Conservation (phyloP, 352 stramenopile species). For the Globisporangium iwayamae region DNA sequence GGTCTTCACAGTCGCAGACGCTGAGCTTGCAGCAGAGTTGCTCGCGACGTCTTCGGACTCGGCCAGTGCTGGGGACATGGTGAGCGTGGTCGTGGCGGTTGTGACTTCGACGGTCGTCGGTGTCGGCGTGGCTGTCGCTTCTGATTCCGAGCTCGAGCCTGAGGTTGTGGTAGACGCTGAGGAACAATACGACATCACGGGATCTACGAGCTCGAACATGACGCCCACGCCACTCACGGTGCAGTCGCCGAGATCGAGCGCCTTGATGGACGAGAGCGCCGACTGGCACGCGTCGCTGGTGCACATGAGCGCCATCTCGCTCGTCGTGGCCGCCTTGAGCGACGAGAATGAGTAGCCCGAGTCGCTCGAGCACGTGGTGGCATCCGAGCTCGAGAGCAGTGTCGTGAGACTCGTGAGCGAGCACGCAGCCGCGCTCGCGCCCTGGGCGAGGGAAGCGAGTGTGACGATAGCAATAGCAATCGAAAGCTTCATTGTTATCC, state of each 20-base stretch:
- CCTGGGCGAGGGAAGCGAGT: background rate
- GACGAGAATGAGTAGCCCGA: slow-evolving; percentile 33
- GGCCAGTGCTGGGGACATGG: slow-evolving; percentile 9
- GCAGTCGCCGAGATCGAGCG: slow-evolving; percentile 30
- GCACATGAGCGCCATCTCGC: slow-evolving; percentile 29
- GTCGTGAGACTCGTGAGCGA: slow-evolving; percentile 22
- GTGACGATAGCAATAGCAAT: background rate
- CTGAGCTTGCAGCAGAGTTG: slow-evolving; percentile 26
- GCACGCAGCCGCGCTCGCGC: slow-evolving; percentile 17
- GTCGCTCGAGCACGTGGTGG: slow-evolving; percentile 25
- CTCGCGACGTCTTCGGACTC: slow-evolving; percentile 14
- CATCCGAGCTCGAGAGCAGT: slow-evolving; percentile 23
- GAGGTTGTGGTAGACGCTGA: slow-evolving; percentile 3
- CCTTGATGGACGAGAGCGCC: slow-evolving; percentile 22
- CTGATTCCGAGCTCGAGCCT: slow-evolving; percentile 14
- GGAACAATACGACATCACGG: slow-evolving; percentile 26
- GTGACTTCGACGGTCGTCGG: slow-evolving; percentile 12
- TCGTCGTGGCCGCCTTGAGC: slow-evolving; percentile 20
- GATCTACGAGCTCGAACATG: slow-evolving; percentile 28
- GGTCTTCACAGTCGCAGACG: background rate
- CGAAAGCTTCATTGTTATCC: background rate
- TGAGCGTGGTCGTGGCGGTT: slow-evolving; percentile 4
- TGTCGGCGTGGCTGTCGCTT: slow-evolving; percentile 5
- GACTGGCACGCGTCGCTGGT: slow-evolving; percentile 25
- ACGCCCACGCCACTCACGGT: slow-evolving; percentile 27